These are phyloP conservation scores for Chondrus crispus DNA, from an alignment of 23 red algal species.

Conservation along the genomic window DNA sequence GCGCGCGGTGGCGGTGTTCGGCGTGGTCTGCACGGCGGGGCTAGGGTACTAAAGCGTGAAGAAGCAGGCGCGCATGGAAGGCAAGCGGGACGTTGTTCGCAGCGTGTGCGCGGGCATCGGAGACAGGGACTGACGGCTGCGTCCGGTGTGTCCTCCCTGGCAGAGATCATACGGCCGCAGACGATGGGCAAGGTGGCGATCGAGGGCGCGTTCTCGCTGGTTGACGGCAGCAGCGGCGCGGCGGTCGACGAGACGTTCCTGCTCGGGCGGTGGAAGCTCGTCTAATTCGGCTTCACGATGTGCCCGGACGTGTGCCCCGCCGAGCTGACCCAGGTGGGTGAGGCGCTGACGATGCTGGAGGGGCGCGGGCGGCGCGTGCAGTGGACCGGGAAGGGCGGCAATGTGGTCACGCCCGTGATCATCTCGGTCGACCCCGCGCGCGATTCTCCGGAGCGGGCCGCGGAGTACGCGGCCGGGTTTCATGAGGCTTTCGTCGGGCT, in stretches of 20 bases:
- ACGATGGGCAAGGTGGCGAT: constrained; percentile 77
- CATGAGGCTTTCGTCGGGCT: constrained; percentile 84
- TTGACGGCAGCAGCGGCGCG: constrained; percentile 30
- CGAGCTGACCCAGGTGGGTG: constrained; percentile 86
- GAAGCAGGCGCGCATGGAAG: constrained; percentile 41
- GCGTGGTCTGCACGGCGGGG: constrained; percentile 24
- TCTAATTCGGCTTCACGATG: constrained; percentile 98
- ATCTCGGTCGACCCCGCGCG: constrained; percentile 91
- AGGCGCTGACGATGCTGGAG: constrained; percentile 70
- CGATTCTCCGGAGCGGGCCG: constrained; percentile 61
- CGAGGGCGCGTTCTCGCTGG: constrained; percentile 81
- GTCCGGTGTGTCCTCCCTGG: too few relatives aligned
- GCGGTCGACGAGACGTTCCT: constrained; percentile 48
- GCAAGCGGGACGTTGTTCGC: too few relatives aligned
- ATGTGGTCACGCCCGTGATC: constrained; percentile 59
- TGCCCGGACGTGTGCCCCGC: constrained; percentile 98
- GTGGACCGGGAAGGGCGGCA: not conserved
- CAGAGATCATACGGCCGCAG: not conserved
- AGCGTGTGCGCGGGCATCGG: too few relatives aligned
- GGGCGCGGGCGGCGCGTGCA: constrained; percentile 21
- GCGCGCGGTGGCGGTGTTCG: constrained; percentile 32
- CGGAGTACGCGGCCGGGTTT: constrained; percentile 80
- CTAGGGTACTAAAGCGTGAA: constrained; percentile 49
- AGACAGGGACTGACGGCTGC: too few relatives aligned
- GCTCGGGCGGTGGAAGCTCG: constrained; percentile 60